phyloP scores from a whole-genome alignment of 2,329 filamentous ascomycete genomes.

The Diaporthe destruens region DNA sequence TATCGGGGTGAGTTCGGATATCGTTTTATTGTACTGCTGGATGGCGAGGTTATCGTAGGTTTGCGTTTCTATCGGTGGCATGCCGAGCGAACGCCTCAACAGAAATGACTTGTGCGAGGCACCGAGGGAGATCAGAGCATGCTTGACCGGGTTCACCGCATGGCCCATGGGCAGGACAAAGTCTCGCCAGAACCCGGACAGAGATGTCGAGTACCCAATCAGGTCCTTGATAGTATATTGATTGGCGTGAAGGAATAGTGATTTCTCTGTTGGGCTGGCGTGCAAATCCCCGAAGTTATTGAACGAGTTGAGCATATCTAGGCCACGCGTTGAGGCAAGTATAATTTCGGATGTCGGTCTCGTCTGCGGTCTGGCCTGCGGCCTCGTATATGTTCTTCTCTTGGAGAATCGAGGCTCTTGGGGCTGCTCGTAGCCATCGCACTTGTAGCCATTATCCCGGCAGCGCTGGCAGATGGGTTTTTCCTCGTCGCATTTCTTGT shows the following conservation, averaged over 20 bases:
- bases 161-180: conserved; percentile 16
- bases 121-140: conserved; percentile 22
- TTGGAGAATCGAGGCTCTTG: not conserved
- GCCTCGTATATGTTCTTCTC: not conserved
- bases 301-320: not conserved
- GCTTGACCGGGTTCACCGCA: not conserved
- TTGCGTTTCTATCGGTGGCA: not conserved
- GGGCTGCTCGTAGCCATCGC: conserved; percentile 21
- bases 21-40: conserved; percentile 20
- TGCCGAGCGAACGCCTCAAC: not conserved
- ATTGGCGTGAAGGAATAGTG: conserved; percentile 2
- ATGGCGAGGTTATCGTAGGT: conserved; percentile 7
- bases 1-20: conserved; percentile 6
- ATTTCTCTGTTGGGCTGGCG: not conserved
- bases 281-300: not conserved
- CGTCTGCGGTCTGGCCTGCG: not conserved
- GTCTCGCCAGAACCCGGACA: conserved; percentile 11
- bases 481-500: conserved; percentile 20
- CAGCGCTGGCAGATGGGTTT: conserved; percentile 16
- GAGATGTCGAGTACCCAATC: conserved; percentile 13
- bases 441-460: conserved; percentile 20
- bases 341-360: not conserved
- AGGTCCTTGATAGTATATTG: conserved; percentile 19
- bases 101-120: conserved; percentile 18
- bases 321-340: not conserved